A percentile compares a stretch with the other conserved stretches of the same genome.
Evolutionary conservation across 2,329 filamentous ascomycete species (phyloP).

Genomic region (Xylariaceae sp.): DNA sequence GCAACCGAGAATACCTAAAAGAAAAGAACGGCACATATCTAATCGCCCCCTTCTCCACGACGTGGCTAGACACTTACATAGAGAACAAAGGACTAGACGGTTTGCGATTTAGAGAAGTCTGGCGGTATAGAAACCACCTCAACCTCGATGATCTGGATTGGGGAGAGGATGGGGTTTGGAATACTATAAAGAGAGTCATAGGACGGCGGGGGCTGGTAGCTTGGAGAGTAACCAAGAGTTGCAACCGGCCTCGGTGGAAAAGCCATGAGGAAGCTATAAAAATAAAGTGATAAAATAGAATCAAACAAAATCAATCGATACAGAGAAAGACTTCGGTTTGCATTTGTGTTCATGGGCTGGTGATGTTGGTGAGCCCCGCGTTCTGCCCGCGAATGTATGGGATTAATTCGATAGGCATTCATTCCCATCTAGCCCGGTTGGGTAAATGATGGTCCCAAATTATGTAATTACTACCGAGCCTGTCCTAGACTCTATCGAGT

Average conservation of each 20-base stretch:
- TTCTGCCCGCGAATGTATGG: no score
- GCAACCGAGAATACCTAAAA: constrained; percentile 52
- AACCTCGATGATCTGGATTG: constrained; percentile 79
- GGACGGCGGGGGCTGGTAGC: constrained; percentile 56
- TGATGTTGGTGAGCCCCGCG: no score
- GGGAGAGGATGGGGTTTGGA: constrained; percentile 68
- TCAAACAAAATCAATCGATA: constrained; percentile 4
- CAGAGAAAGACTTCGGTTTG: neutral
- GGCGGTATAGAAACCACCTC: constrained; percentile 61
- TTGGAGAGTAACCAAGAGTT: constrained; percentile 62
- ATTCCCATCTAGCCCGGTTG: neutral
- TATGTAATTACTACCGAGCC: neutral
- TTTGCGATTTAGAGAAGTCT: constrained; percentile 62
- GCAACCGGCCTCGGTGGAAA: constrained; percentile 27
- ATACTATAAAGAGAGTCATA: constrained; percentile 62
- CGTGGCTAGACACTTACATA: constrained; percentile 61
- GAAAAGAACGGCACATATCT: constrained; percentile 61
- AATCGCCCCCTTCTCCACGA: constrained; percentile 67
- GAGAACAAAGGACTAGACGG: constrained; percentile 54
- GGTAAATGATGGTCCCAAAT: neutral
- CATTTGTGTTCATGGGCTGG: neutral
- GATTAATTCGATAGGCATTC: no score
- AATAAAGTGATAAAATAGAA: constrained; percentile 5
- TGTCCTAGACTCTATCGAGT: neutral
- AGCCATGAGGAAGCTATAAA: neutral